Evolutionary conservation across 495 filamentous ascomycete species (phyloP).

Genomic region (Penicillium psychrofluorescens): DNA sequence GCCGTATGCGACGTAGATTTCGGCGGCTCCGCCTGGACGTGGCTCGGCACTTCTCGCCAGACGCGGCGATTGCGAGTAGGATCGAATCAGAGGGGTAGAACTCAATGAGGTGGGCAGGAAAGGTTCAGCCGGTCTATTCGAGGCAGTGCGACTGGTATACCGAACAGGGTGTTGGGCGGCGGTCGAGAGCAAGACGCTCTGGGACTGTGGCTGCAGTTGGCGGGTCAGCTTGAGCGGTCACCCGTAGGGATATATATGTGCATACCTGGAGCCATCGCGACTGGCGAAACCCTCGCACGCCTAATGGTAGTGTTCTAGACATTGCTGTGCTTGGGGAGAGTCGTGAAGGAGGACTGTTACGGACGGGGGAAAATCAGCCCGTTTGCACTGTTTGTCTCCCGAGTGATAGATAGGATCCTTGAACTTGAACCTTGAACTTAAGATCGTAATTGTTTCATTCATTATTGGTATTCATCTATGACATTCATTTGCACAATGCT

Average conservation of each 20-base stretch:
- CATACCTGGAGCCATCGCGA: slow-evolving; percentile 8
- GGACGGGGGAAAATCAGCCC: background rate
- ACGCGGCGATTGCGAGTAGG: slow-evolving; percentile 10
- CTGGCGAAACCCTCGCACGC: slow-evolving; percentile 9
- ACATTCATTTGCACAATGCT: background rate
- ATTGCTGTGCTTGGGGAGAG: slow-evolving; percentile 2
- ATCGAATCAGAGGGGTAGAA: background rate
- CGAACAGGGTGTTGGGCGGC: background rate
- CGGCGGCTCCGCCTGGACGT: slow-evolving; percentile 37
- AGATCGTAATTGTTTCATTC: background rate
- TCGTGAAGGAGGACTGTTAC: too few species aligned
- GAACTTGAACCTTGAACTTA: background rate
- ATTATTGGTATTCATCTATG: background rate
- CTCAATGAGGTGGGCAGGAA: background rate
- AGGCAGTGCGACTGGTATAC: slow-evolving; percentile 3
- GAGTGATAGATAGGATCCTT: background rate
- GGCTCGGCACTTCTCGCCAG: slow-evolving; percentile 25
- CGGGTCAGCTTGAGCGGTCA: background rate
- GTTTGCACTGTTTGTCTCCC: slow-evolving; percentile 30
- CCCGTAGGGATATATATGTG: background rate
- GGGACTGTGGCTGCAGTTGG: background rate
- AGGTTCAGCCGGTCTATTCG: background rate
- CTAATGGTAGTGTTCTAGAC: slow-evolving; percentile 13
- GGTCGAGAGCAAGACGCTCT: background rate
- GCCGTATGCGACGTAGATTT: slow-evolving; percentile 70